A percentile compares a stretch with the other conserved stretches of the same genome.
Conservation (phyloP, 768 basidiomycete genomes). For the Hericium rajendrae region DNA sequence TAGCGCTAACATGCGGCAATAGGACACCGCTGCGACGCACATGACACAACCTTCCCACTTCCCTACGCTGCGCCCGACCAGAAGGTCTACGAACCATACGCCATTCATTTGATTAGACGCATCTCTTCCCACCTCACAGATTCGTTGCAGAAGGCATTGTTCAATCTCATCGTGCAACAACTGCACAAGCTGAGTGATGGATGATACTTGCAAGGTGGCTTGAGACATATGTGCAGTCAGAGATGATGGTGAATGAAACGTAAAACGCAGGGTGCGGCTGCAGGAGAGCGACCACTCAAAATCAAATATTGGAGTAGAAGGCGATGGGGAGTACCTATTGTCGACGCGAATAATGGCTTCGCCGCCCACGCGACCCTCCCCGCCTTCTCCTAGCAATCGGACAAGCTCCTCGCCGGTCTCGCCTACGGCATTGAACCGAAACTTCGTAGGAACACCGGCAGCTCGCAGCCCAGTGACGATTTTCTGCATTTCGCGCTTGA, state of each 20-base stretch:
- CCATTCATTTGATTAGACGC: slow-evolving; percentile 40
- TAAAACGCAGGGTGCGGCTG: slow-evolving; percentile 69
- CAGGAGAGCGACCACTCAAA: neutral
- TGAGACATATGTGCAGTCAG: slow-evolving; percentile 74
- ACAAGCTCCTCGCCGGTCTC: slow-evolving; percentile 57
- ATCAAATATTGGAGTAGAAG: neutral
- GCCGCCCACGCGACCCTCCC: slow-evolving; percentile 46
- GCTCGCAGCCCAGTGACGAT: slow-evolving; percentile 37
- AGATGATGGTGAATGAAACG: slow-evolving; percentile 65
- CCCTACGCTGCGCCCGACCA: slow-evolving; percentile 54
- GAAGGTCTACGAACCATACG: slow-evolving; percentile 72
- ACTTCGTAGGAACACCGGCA: slow-evolving; percentile 45
- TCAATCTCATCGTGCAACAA: slow-evolving; percentile 73
- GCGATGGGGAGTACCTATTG: slow-evolving; percentile 35
- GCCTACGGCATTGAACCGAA: slow-evolving; percentile 56
- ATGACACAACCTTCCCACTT: slow-evolving; percentile 73
- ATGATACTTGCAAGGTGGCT: slow-evolving; percentile 63
- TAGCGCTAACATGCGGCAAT: neutral
- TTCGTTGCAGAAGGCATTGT: slow-evolving; percentile 53
- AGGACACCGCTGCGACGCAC: slow-evolving; percentile 34
- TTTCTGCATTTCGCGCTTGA: slow-evolving; percentile 47
- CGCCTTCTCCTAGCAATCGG: slow-evolving; percentile 33
- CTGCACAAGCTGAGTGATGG: slow-evolving; percentile 67
- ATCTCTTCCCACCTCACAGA: slow-evolving; percentile 57
- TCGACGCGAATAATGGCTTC: slow-evolving; percentile 66